Evolutionary conservation across 768 basidiomycete genomes (phyloP).

Genomic region (Podaxis carcinomalis): DNA sequence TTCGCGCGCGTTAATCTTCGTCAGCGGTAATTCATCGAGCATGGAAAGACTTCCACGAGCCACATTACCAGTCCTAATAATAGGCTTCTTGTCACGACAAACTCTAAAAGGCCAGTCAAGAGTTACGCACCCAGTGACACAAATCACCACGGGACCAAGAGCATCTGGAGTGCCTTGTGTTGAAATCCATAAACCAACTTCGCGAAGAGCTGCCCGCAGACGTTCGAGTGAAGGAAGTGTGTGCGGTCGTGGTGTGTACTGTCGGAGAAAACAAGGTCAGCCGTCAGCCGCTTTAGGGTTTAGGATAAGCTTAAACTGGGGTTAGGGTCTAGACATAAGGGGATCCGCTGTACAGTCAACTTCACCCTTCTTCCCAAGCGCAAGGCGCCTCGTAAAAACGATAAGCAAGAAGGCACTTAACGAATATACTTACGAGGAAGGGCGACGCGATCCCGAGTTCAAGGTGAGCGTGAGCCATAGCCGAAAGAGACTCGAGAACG

Average conservation of each 20-base stretch:
- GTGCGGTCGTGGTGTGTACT: slow-evolving; percentile 82
- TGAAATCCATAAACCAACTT: slow-evolving; percentile 53
- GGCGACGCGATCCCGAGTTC: slow-evolving; percentile 78
- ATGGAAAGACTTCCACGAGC: slow-evolving; percentile 73
- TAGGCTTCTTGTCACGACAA: neutral
- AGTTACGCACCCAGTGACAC: slow-evolving; percentile 68
- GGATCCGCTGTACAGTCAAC: neutral
- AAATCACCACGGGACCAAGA: slow-evolving; percentile 76
- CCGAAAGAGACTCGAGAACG: slow-evolving; percentile 73
- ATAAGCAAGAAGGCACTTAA: neutral
- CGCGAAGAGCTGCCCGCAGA: slow-evolving; percentile 48
- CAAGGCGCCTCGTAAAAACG: neutral
- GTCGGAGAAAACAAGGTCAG: neutral
- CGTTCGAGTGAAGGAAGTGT: slow-evolving; percentile 55
- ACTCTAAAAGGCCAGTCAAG: neutral
- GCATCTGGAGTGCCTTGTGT: slow-evolving; percentile 53
- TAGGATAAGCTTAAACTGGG: slow-evolving; percentile 1
- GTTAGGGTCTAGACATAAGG: slow-evolving; percentile 1
- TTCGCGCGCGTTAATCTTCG: slow-evolving; percentile 50
- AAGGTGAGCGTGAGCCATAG: slow-evolving; percentile 76
- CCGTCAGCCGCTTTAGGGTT: neutral
- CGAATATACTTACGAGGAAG: slow-evolving; percentile 57
- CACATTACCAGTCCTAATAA: slow-evolving; percentile 71
- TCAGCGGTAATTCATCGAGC: slow-evolving; percentile 64
- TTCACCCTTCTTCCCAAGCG: neutral